These are phyloP conservation scores for Mariannaea sp. DNA, from an alignment of 2,329 filamentous ascomycete species.

Conservation along the genomic window DNA sequence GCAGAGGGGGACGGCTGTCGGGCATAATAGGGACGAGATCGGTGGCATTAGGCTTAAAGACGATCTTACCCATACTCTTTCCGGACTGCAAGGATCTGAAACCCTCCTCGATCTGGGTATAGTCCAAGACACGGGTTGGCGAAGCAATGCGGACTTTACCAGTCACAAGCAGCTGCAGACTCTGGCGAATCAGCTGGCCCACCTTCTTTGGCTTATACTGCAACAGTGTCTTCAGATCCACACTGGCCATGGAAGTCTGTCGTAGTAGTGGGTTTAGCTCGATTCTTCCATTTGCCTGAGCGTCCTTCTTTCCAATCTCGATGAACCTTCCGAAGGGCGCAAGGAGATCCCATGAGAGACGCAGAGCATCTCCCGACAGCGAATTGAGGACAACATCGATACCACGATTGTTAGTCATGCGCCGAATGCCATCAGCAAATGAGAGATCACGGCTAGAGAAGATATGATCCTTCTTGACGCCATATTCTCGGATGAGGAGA, in stretches of 20 bases:
- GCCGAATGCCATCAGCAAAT: conserved; percentile 34
- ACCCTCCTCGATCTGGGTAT: conserved; percentile 4
- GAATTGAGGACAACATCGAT: conserved; percentile 40
- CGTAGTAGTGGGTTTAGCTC: conserved; percentile 41
- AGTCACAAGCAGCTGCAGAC: background rate
- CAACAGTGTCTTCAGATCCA: conserved; percentile 12
- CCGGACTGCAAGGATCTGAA: conserved; percentile 20
- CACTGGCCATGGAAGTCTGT: conserved; percentile 2
- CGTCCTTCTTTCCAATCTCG: conserved; percentile 41
- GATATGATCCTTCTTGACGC: conserved; percentile 38
- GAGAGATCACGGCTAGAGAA: conserved; percentile 35
- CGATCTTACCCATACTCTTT: conserved; percentile 20
- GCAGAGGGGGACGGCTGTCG: background rate
- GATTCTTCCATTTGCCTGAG: conserved; percentile 14
- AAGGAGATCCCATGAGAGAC: conserved; percentile 39
- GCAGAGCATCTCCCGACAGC: conserved; percentile 34
- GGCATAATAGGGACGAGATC: conserved; percentile 5
- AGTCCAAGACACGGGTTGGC: background rate
- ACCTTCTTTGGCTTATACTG: background rate
- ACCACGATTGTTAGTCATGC: conserved; percentile 31
- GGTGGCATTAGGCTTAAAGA: background rate
- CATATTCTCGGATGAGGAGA: conserved; percentile 33
- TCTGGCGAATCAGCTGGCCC: conserved; percentile 1
- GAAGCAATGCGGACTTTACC: conserved; percentile 3
- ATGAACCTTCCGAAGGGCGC: conserved; percentile 41